These are phyloP conservation scores for Thraustochytrium sp. DNA, from an alignment of 352 stramenopile genomes.

Conservation along the genomic window DNA sequence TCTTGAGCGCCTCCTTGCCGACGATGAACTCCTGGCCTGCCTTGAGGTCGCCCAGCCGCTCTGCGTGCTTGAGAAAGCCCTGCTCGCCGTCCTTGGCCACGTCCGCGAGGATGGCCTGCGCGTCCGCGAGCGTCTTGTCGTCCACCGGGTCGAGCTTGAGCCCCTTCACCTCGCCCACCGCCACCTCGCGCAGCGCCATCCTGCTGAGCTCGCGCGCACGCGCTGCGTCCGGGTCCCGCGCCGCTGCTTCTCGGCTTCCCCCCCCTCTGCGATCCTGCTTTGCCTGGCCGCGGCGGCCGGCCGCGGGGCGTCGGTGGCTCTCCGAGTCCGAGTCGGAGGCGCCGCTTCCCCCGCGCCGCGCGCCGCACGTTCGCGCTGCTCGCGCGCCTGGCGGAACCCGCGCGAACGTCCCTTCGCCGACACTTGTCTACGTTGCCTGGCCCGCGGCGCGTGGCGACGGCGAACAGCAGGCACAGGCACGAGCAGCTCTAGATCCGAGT, in stretches of 20 bases:
- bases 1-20: constrained; percentile 61
- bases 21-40: constrained; percentile 51
- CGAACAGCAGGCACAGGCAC: no score
- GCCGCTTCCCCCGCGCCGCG: not conserved
- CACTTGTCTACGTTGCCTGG: no score
- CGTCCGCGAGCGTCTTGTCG: constrained; percentile 31
- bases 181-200: constrained; percentile 10
- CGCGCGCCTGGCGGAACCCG: no score
- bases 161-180: not conserved
- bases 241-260: not conserved
- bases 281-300: no score
- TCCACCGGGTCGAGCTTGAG: constrained; percentile 40
- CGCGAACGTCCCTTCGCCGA: no score
- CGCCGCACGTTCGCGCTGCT: not conserved
- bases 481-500: no score
- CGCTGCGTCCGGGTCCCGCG: not conserved
- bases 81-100: constrained; percentile 52
- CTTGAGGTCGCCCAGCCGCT: constrained; percentile 55
- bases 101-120: constrained; percentile 53
- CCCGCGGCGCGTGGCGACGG: no score
- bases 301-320: no score
- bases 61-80: constrained; percentile 51
- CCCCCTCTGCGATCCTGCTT: no score
- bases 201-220: no score
- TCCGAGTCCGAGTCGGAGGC: not conserved